Percentiles rank a stretch among this genome's conserved stretches.
phyloP scores from a whole-genome alignment of 164 flowering plant genomes.

The Piper longum region DNA sequence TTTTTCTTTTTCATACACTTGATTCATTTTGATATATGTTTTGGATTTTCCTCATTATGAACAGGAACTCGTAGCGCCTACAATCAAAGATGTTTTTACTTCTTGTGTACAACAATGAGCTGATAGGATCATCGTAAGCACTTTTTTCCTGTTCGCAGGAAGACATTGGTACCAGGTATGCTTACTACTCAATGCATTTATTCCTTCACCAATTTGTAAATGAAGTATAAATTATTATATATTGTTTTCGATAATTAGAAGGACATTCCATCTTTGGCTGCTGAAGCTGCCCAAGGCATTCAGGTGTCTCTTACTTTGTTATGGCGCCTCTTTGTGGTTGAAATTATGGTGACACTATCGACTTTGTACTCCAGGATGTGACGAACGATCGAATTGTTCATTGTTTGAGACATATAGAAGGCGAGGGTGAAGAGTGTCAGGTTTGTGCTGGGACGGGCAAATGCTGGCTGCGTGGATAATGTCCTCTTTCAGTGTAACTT shows the following conservation, averaged over 20 bases:
- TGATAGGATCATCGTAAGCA: no score
- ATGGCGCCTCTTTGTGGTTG: slow-evolving; percentile 72
- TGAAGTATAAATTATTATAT: no score
- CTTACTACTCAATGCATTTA: no score
- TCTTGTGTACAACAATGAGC: no score
- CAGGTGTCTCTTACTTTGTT: slow-evolving; percentile 53
- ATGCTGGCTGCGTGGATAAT: slow-evolving; percentile 24
- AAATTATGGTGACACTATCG: no score
- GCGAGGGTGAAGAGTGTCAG: slow-evolving; percentile 59
- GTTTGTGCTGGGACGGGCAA: slow-evolving; percentile 74
- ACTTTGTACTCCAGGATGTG: slow-evolving; percentile 58
- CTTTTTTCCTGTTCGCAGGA: no score
- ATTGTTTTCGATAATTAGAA: slow-evolving; percentile 4
- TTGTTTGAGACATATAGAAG: slow-evolving; percentile 69
- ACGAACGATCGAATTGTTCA: slow-evolving; percentile 67
- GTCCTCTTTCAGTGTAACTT: no score
- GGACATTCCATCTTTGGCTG: slow-evolving; percentile 91
- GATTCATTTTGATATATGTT: not conserved
- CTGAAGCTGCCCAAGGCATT: slow-evolving; percentile 90
- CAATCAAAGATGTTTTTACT: no score
- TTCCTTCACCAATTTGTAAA: no score
- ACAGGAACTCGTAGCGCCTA: slow-evolving; percentile 18
- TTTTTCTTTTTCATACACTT: no score
- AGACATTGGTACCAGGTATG: no score
- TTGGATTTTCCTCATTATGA: not conserved